phyloP scores from a whole-genome alignment of 1,139 yeast species.

The Taiozyma sp. region DNA sequence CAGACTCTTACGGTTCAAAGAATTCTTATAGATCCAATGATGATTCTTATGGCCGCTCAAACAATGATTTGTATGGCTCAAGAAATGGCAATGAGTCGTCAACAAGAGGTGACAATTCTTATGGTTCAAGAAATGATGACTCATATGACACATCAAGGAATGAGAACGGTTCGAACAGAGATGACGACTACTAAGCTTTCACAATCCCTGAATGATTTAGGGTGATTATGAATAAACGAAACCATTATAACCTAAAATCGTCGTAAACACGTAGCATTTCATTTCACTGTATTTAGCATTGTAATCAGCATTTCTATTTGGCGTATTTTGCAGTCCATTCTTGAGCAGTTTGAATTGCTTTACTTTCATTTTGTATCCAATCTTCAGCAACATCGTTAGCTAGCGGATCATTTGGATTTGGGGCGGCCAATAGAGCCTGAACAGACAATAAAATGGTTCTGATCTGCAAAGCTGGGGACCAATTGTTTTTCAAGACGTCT shows the following conservation, averaged over 20 bases:
- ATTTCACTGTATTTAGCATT: neutral
- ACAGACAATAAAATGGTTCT: conserved; percentile 89
- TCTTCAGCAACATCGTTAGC: conserved; percentile 97
- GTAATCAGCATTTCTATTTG: neutral
- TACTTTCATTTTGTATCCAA: conserved; percentile 84
- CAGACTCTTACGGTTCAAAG: conserved; percentile 5
- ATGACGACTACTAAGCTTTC: neutral
- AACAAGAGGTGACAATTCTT: neutral
- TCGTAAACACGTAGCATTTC: neutral
- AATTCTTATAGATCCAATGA: neutral
- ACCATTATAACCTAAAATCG: neutral
- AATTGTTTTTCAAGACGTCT: conserved; percentile 85
- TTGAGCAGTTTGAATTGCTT: conserved; percentile 79
- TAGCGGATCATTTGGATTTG: conserved; percentile 97
- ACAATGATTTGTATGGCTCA: neutral
- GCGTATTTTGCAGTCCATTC: conserved; percentile 83
- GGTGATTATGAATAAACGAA: neutral
- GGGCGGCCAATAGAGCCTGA: conserved; percentile 92
- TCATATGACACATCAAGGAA: neutral
- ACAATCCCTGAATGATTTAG: neutral
- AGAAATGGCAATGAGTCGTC: conserved; percentile 1
- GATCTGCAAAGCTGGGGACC: conserved; percentile 99
- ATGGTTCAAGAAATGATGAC: conserved; percentile 4
- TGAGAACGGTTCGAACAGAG: neutral
- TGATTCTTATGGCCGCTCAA: conserved; percentile 8